Evolutionary conservation across 192 early-diverging fungal species (phyloP).

Genomic region (Umbelopsis sp.): DNA sequence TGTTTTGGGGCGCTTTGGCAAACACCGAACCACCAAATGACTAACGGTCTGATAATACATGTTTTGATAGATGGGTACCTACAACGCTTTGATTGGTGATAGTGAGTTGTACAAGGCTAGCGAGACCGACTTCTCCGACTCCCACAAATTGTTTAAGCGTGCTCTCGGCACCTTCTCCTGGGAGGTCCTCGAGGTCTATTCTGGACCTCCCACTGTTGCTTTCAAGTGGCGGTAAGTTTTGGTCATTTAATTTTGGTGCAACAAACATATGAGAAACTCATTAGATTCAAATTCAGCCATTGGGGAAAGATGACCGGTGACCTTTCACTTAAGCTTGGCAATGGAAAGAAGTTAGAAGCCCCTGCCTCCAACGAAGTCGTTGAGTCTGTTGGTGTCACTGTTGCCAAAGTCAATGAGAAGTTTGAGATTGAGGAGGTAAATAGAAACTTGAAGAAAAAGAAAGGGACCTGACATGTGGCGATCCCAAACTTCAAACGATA

Average conservation of each 20-base stretch:
- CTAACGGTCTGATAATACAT: background rate
- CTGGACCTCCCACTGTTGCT: constrained; percentile 48
- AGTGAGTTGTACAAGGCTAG: constrained; percentile 47
- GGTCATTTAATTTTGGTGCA: background rate
- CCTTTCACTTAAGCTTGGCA: constrained; percentile 34
- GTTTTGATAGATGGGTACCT: constrained; percentile 41
- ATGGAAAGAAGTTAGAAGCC: constrained; percentile 44
- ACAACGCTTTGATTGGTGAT: constrained; percentile 51
- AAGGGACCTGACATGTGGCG: too few species aligned
- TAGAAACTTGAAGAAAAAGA: too few species aligned
- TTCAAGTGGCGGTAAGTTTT: constrained; percentile 47
- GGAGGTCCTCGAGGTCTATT: constrained; percentile 49
- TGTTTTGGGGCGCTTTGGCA: background rate
- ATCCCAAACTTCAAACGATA: too few species aligned
- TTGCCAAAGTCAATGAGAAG: constrained; percentile 47
- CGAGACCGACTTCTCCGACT: constrained; percentile 45
- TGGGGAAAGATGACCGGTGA: constrained; percentile 48
- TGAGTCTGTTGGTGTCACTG: constrained; percentile 41
- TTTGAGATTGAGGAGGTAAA: constrained; percentile 45
- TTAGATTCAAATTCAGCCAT: constrained; percentile 21
- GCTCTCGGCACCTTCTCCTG: constrained; percentile 44
- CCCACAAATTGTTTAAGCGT: constrained; percentile 48
- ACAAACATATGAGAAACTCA: background rate
- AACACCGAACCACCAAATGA: background rate
- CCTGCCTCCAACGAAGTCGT: constrained; percentile 42